Evolutionary conservation across 2,329 filamentous ascomycete genomes (phyloP), one percentile per base, ranked within the genome.

Genomic region (Curvularia sp.): DNA sequence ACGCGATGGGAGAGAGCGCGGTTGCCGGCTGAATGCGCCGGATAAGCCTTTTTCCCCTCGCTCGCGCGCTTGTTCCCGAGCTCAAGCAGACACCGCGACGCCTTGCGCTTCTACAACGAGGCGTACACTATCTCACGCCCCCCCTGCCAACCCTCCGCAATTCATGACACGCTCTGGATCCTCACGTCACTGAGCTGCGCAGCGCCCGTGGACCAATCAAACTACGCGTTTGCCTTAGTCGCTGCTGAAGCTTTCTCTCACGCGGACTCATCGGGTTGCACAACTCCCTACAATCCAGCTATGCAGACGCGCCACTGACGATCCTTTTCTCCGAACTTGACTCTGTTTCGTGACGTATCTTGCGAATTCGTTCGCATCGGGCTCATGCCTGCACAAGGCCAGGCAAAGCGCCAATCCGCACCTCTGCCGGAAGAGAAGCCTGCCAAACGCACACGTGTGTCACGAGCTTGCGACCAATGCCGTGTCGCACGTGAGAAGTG

Each of bases 401-500:
- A 69, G 53, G 55, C 59, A 39, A 73, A 72, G 62, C 70, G 71
- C 50, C 68, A 63, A 58, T 49, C 61, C 48, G 66, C 57, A 39
- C 47, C 62, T 28, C 63, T 65, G 28, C 53, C 59, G 39, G 57
- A 58, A 63, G 64, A 66, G 50, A 72, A 57, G 39, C 70, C 63
- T 54, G 64, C 56, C 68, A 74, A 89, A 74, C 82, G 87, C 39
- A 87, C 87, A 66, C 81, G 88, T 57, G 87, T 90, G 7, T 89
- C 87, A 27, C 81, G 87, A 60, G 88, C 88, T 32, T 91, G 88
- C 75, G 87, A 91, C 68, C 86, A 86, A 64, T 91, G 88, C 70
- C 83, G 88, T 46, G 81, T 82, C 13, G 86, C 86, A 49, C 84
- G 88, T 60, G 89, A 91, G 74, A 91, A 89, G 70, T 92, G 89